These are phyloP conservation scores for Aspergillus sp. DNA, from an alignment of 2,329 filamentous ascomycete genomes.

Conservation along the genomic window DNA sequence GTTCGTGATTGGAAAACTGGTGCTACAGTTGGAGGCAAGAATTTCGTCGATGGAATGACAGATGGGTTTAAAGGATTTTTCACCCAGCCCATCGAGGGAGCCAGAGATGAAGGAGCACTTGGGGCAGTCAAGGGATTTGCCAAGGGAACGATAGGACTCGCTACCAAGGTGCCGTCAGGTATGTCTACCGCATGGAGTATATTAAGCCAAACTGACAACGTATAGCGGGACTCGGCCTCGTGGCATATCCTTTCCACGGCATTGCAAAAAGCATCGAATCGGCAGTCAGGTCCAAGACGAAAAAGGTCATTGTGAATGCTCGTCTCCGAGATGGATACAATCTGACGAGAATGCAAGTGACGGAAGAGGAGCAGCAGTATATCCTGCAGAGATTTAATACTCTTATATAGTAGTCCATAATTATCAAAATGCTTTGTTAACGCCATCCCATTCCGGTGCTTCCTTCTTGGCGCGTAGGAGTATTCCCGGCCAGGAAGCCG, in stretches of 20 bases:
- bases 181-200: constrained; percentile 4
- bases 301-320: constrained; percentile 13
- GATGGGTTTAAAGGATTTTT: constrained; percentile 30
- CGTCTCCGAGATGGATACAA: constrained; percentile 12
- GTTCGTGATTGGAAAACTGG: constrained; percentile 32
- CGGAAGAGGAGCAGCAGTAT: constrained; percentile 9
- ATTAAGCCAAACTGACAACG: background rate
- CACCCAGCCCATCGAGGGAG: constrained; percentile 24
- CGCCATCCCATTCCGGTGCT: constrained; percentile 15
- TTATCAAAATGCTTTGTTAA: constrained; percentile 20
- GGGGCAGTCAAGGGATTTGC: constrained; percentile 30
- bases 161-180: constrained; percentile 21
- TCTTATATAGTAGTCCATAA: background rate
- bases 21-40: constrained; percentile 24
- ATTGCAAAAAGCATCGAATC: constrained; percentile 17
- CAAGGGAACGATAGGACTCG: constrained; percentile 25
- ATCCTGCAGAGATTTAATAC: constrained; percentile 3
- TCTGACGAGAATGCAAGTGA: constrained; percentile 9
- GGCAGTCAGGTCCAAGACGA: constrained; percentile 12
- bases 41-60: constrained; percentile 26
- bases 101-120: constrained; percentile 23
- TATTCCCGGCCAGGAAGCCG: constrained; percentile 30
- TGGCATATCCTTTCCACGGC: constrained; percentile 18
- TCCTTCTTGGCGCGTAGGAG: constrained; percentile 19
- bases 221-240: constrained; percentile 15